Evolutionary conservation across 805 yeast species (phyloP).

Genomic region (Hanseniaspora meyeri): DNA sequence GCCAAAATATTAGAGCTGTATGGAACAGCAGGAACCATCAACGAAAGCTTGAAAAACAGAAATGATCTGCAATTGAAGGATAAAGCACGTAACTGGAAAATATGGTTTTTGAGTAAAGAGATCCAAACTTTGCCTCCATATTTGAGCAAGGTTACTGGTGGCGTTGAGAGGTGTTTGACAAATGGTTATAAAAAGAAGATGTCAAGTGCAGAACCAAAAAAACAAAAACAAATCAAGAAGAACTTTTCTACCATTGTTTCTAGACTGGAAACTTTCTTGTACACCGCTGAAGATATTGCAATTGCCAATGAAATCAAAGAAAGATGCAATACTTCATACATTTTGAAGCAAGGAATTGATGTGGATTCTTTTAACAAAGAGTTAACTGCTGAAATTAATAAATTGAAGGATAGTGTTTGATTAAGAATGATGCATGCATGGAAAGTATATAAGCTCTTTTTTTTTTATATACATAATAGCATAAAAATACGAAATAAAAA

Average conservation of each 20-base stretch:
- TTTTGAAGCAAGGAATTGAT: background rate
- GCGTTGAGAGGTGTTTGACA: conserved; percentile 44
- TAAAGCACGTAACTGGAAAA: conserved; percentile 91
- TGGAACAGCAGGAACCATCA: conserved; percentile 84
- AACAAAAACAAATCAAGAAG: background rate
- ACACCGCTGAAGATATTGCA: background rate
- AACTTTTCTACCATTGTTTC: background rate
- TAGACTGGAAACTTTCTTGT: conserved; percentile 2
- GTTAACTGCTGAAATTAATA: background rate
- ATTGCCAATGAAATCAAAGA: background rate
- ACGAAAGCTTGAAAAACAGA: conserved; percentile 75
- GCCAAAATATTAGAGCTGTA: conserved; percentile 75
- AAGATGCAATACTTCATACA: background rate
- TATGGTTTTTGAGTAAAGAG: conserved; percentile 66
- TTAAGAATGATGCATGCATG: background rate
- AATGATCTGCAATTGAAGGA: conserved; percentile 89
- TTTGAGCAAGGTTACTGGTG: conserved; percentile 78
- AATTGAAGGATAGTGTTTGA: background rate
- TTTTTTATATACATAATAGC: background rate
- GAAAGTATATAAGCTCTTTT: too few species aligned
- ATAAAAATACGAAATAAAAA: too few species aligned
- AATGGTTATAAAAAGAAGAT: conserved; percentile 24
- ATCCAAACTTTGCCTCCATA: conserved; percentile 62
- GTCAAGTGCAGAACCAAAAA: background rate
- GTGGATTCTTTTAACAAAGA: background rate